A percentile compares a stretch with the other conserved stretches of the same genome.
These are phyloP conservation scores for Umbelopsis ramanniana DNA, from an alignment of 192 early-diverging fungal species.

Conservation along the genomic window DNA sequence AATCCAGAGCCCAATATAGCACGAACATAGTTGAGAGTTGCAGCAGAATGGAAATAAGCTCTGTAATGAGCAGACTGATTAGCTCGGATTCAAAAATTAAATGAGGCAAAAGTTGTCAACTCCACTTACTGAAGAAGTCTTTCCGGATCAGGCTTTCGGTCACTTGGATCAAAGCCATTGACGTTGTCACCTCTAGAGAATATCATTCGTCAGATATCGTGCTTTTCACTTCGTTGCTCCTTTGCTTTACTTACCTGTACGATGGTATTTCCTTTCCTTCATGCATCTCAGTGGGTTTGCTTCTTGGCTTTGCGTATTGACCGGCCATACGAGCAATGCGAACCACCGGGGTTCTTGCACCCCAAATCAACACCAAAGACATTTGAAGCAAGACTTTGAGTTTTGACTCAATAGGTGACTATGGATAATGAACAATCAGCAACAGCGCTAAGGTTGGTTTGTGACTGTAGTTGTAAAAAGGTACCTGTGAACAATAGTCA, in stretches of 20 bases:
- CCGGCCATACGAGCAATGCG: conserved; percentile 98
- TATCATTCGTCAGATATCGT: no score
- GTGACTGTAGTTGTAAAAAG: not conserved
- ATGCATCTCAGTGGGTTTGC: conserved; percentile 85
- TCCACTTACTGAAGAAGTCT: conserved; percentile 71
- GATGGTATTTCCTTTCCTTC: conserved; percentile 83
- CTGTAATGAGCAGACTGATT: conserved; percentile 24
- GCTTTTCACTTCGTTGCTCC: no score
- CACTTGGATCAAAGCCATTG: conserved; percentile 87
- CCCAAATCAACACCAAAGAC: conserved; percentile 95
- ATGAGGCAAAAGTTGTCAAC: not conserved
- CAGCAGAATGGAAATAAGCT: conserved; percentile 97
- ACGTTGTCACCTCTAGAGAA: conserved; percentile 89
- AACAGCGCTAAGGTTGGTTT: not conserved
- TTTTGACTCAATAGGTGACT: conserved; percentile 91
- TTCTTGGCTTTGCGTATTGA: conserved; percentile 98
- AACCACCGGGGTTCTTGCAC: conserved; percentile 89
- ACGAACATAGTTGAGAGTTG: conserved; percentile 95
- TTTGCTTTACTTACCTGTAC: conserved; percentile 55
- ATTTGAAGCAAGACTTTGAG: conserved; percentile 97
- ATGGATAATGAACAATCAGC: conserved; percentile 5
- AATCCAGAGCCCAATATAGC: conserved; percentile 82
- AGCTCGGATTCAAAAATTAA: not conserved
- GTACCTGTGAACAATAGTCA: conserved; percentile 93
- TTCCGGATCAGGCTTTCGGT: conserved; percentile 91